Base-by-base conservation (phyloP, 768 basidiomycete genomes). In the Suillus americanus region DNA sequence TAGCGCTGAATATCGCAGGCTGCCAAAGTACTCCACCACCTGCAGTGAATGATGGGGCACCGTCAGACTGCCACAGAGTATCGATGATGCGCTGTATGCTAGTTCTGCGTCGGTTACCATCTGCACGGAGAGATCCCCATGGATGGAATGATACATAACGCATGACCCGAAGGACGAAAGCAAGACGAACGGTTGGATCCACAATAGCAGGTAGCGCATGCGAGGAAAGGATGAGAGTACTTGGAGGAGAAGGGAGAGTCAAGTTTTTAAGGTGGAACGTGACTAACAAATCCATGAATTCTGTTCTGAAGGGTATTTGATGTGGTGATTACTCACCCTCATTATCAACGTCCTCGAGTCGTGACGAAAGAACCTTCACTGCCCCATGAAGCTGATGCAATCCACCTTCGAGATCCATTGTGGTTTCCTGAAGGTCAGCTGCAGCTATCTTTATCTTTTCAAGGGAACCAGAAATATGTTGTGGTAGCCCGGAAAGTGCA, bases 101-200 rank as follows among this genome's bases (percentile, higher is more conserved):
- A 7, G 63, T 66, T 46, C 71, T 73, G 10, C 85, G 81, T 40
- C 92, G 82, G 64, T 82, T 75, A 2, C 81, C 85, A 67, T 92
- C 87, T 2, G 92, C 85, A 9, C 79, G 82, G 20, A 82, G 70
- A 55, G 86, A 86, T 5, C 93, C 93, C 93, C 93, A 95, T 3
- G 91, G 89, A 45, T 84, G 79, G 53, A 86, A 88, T 0, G 92
- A 94, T 48, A 87, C 77, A 69, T 87, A 90, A 16, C 91, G 90
- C 60, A 92, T 77, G 35, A 89, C 78, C 38, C 86, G 83, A 50
- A 83, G 74, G 65, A 87, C 71, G 51, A 88, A 70, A 2, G 82
- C 80, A 51, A 69, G 72, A 60, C 76, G 79, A 20, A 84, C 61
- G 3, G 68, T 64, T 0, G 74, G 73, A 46, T 82, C 76, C 1